A percentile compares a stretch with the other conserved stretches of the same genome.
These are phyloP conservation scores for Aureobasidium vineae DNA, from an alignment of 2,329 filamentous ascomycete genomes.

Conservation along the genomic window DNA sequence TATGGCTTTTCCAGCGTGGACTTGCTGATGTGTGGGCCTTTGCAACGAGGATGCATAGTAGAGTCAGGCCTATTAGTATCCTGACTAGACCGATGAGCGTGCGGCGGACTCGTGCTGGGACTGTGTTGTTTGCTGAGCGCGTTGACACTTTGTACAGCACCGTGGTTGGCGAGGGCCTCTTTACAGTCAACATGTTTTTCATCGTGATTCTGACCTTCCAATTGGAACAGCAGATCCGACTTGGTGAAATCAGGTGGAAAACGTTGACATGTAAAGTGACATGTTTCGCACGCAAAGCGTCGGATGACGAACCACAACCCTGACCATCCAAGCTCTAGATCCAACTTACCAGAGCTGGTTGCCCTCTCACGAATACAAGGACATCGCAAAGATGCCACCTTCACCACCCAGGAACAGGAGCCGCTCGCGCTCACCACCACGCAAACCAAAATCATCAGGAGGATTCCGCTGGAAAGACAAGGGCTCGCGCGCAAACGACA, in stretches of 20 bases:
- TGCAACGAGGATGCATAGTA: slow-evolving; percentile 37
- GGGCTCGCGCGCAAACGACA: slow-evolving; percentile 30
- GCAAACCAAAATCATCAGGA: slow-evolving; percentile 36
- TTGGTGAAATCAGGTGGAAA: neutral
- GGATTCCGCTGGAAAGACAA: slow-evolving; percentile 44
- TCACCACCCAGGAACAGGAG: slow-evolving; percentile 14
- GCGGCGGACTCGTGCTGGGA: slow-evolving; percentile 48
- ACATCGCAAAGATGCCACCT: slow-evolving; percentile 12
- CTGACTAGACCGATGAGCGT: slow-evolving; percentile 48
- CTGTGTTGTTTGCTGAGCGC: slow-evolving; percentile 54
- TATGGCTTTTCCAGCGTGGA: slow-evolving; percentile 4
- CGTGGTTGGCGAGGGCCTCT: slow-evolving; percentile 69
- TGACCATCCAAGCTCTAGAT: neutral
- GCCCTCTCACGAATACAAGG: neutral
- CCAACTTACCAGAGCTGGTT: neutral
- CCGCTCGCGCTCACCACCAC: slow-evolving; percentile 38
- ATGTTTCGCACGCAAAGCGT: slow-evolving; percentile 5
- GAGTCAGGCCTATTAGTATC: slow-evolving; percentile 44
- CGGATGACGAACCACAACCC: slow-evolving; percentile 12
- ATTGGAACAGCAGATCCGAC: neutral
- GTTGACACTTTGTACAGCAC: slow-evolving; percentile 90
- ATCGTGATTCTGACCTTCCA: neutral
- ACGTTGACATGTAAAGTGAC: neutral
- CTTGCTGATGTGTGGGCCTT: slow-evolving; percentile 30
- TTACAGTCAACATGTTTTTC: slow-evolving; percentile 36